These are phyloP conservation scores for Dipteronia dyeriana DNA, from an alignment of 345 rosid genomes.

Conservation along the genomic window DNA sequence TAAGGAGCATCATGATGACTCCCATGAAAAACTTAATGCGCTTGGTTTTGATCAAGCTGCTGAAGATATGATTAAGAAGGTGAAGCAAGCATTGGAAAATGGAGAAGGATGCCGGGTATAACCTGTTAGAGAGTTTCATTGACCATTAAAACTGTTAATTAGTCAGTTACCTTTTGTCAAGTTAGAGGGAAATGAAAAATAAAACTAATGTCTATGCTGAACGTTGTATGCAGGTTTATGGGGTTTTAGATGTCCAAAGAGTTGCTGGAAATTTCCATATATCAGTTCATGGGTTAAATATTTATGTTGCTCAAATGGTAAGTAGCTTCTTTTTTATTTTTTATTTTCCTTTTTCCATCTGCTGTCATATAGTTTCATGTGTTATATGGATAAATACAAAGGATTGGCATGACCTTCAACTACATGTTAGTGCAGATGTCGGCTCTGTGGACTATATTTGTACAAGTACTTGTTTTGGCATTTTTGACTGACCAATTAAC, in stretches of 20 bases:
- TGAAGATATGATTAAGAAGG: constrained; percentile 86
- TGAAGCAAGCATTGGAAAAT: constrained; percentile 78
- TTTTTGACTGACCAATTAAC: not conserved
- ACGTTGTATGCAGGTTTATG: constrained; percentile 68
- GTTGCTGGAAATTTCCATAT: constrained; percentile 99
- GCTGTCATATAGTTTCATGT: not conserved
- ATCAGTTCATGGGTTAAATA: constrained; percentile 93
- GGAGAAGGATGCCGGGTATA: constrained; percentile 97
- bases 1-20: constrained; percentile 66
- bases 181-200: not conserved
- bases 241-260: constrained; percentile 91
- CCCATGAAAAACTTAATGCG: constrained; percentile 40
- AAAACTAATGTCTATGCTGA: constrained; percentile 17
- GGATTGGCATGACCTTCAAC: not conserved
- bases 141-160: not conserved
- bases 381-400: constrained; percentile 1
- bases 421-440: not conserved
- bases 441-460: not conserved
- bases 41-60: constrained; percentile 81
- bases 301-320: constrained; percentile 96
- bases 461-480: not conserved
- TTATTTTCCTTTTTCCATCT: not conserved
- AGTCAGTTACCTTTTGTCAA: not conserved
- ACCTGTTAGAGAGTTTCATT: constrained; percentile 8
- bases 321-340: constrained; percentile 15